Evolutionary conservation across 192 early-diverging fungal species (phyloP).

Genomic region (Backusella circina): DNA sequence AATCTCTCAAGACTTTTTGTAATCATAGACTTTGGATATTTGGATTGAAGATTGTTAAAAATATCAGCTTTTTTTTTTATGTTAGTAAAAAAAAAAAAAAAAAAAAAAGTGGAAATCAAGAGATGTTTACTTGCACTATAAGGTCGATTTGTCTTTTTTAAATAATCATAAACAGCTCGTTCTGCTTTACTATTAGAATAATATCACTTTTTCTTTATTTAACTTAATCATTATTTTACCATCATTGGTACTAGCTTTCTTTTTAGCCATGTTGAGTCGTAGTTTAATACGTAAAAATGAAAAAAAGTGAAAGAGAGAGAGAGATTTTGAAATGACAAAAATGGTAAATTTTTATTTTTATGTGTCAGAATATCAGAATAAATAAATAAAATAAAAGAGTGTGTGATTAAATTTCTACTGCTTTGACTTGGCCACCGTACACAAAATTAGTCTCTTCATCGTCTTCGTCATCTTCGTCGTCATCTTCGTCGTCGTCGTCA

Average conservation of each 20-base stretch:
- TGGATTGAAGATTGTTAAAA: slow-evolving; percentile 13
- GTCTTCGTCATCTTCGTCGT: not conserved
- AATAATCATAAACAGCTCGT: not conserved
- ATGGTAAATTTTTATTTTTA: not conserved
- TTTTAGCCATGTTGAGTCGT: not conserved
- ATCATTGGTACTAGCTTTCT: not conserved
- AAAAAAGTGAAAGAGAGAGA: not conserved
- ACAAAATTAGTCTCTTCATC: not conserved
- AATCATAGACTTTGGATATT: slow-evolving; percentile 5
- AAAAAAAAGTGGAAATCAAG: not conserved
- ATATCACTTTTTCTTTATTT: not conserved
- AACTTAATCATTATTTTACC: not conserved
- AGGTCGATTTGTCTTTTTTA: slow-evolving; percentile 15
- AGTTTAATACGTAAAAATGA: too few species aligned
- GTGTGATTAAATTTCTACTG: not conserved
- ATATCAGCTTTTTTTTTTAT: slow-evolving; percentile 7
- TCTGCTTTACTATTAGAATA: not conserved
- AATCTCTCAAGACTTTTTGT: not conserved
- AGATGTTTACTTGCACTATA: slow-evolving; percentile 12
- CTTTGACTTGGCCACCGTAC: not conserved
- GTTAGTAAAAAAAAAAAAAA: not conserved
- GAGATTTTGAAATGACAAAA: not conserved
- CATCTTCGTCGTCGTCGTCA: not conserved
- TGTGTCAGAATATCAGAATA: not conserved
- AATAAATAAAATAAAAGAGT: not conserved